Base-by-base conservation (phyloP, 495 filamentous ascomycete species). In the Annulohypoxylon bovei region DNA sequence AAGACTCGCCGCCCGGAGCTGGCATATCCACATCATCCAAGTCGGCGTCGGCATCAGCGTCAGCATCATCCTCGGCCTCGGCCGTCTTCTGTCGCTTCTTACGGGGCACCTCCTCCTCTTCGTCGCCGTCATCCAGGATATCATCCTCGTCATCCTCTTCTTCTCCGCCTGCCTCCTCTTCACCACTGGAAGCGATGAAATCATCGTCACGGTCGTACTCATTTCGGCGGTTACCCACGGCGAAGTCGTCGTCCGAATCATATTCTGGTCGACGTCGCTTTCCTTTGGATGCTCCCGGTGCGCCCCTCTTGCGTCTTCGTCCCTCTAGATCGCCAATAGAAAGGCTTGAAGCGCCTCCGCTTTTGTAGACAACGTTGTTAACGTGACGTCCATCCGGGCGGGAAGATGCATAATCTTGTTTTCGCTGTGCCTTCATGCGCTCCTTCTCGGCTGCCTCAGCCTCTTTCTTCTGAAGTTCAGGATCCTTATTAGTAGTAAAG, bases 181-280 rank as follows among this genome's bases (percentile, higher is more conserved):
- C 91, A 69, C 92, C 91, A 71, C 90, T 93, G 35, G 85, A 86
- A 8, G 91, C 91, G 60, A 94, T 79, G 78, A 94, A 94, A 5
- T 89, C 91, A 70, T 94, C 91, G 23, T 92, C 90, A 74, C 90
- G 87, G 67, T 93, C 91, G 72, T 94, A 98, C 75, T 95, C 92
- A 74, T 98, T 93, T 68, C 92, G 87, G 20, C 86, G 84, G 16
- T 85, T 86, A 3, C 88, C 87, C 40, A 89, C 83, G 35, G 88
- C 86, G 1, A 89, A 88, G 61, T 87, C 87, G 64, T 88, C 86
- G 25, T 97, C 91, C 0, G 85, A 86, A 69, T 88, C 85, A 37
- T 88, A 87, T 42, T 87, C 85, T 3, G 83, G 78, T 8, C 80
- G 77, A 27, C 82, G 77, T 59, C 78, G 75, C 78, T 81, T 81